These are phyloP conservation scores for Parascedosporium putredinis DNA, from an alignment of 2,329 filamentous ascomycete species.

Conservation along the genomic window DNA sequence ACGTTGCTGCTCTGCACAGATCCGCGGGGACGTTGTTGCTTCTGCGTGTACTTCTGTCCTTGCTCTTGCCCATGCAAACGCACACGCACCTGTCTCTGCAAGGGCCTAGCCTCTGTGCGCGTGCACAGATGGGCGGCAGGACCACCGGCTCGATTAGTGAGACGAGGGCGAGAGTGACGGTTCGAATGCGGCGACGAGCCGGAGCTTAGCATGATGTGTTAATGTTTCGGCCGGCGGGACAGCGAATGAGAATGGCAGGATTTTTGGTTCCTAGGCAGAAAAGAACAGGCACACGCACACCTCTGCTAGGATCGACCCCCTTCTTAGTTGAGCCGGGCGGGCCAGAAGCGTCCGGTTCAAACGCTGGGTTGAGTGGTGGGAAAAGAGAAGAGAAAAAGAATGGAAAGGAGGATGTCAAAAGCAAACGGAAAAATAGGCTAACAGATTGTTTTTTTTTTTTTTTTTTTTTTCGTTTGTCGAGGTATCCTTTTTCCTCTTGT, in stretches of 20 bases:
- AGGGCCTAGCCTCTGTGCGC: neutral
- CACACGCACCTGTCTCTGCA: neutral
- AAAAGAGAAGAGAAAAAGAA: neutral
- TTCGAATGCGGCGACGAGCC: slow-evolving; percentile 13
- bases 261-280: neutral
- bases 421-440: too few species aligned
- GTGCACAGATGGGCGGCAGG: neutral
- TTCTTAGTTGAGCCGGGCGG: neutral
- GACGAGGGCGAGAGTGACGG: neutral
- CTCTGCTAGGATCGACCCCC: neutral
- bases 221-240: slow-evolving; percentile 23
- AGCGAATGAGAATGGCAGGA: neutral
- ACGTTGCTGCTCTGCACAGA: neutral
- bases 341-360: neutral
- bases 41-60: neutral
- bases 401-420: too few species aligned
- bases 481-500: too few species aligned
- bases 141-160: neutral
- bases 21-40: neutral
- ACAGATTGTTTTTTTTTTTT: too few species aligned
- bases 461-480: too few species aligned
- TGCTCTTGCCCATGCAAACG: neutral
- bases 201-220: slow-evolving; percentile 26
- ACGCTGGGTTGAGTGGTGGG: too few species aligned
- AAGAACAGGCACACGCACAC: neutral